Conservation (phyloP, 768 basidiomycete species). For the Suillus paluster region DNA sequence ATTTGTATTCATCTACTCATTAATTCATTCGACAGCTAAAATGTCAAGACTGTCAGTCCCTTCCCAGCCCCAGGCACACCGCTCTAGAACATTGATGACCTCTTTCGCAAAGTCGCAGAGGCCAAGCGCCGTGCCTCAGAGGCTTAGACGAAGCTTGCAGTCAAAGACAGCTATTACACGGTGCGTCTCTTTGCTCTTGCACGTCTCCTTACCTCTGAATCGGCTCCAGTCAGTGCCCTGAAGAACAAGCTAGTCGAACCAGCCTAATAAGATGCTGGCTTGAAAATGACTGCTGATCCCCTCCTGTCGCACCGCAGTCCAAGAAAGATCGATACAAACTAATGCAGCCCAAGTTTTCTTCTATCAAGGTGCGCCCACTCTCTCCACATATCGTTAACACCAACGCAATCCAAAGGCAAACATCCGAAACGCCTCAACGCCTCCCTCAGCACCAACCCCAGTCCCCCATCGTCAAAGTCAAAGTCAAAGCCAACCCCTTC, state of each 20-base stretch:
- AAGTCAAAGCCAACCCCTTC: slow-evolving; percentile 75
- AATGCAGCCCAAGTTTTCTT: slow-evolving; percentile 99
- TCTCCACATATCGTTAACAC: slow-evolving; percentile 1
- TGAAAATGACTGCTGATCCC: slow-evolving; percentile 92
- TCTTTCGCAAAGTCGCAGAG: slow-evolving; percentile 77
- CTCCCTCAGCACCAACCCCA: slow-evolving; percentile 46
- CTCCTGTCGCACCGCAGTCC: slow-evolving; percentile 59
- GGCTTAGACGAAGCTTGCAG: slow-evolving; percentile 73
- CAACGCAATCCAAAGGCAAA: slow-evolving; percentile 57
- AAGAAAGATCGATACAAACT: slow-evolving; percentile 95
- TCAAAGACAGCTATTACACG: slow-evolving; percentile 89
- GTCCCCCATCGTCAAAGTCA: slow-evolving; percentile 47
- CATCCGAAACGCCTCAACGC: slow-evolving; percentile 69
- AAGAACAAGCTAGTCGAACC: slow-evolving; percentile 61
- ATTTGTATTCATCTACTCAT: slow-evolving; percentile 68
- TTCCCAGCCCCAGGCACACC: slow-evolving; percentile 45
- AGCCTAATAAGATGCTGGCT: slow-evolving; percentile 77
- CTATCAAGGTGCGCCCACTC: slow-evolving; percentile 69
- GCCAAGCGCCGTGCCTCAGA: slow-evolving; percentile 85
- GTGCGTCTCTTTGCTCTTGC: slow-evolving; percentile 43
- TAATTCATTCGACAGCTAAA: slow-evolving; percentile 40
- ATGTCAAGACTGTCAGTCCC: slow-evolving; percentile 30
- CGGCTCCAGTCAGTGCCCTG: slow-evolving; percentile 54
- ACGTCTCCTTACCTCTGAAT: neutral
- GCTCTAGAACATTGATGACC: slow-evolving; percentile 57